Evolutionary conservation across 352 stramenopile species (phyloP), one percentile per base, ranked within the genome.

Genomic region (Pythium volutum): DNA sequence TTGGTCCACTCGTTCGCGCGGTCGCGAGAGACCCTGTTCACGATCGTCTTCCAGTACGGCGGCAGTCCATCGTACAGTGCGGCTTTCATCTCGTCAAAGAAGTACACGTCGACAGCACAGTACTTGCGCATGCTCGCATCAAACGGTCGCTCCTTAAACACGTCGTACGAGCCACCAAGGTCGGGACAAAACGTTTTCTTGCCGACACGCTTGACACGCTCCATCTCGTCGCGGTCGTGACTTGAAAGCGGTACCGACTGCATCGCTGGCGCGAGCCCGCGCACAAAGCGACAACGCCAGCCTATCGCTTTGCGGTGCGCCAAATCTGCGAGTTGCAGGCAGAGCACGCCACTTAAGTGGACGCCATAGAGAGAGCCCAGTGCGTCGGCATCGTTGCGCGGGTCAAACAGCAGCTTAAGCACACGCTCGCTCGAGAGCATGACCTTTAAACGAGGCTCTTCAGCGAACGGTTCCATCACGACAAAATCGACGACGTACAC

Each of bases 401-500:
- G 47, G n/a, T 55, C 47, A 26, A 55, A 55, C 3, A 55, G 29
- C 23, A 55, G 15, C 27, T 55, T 55, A 15, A 55, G 47, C 15
- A 55, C 26, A 16, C 9, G n/a, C 2, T 16, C 12, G n/a, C 25
- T 41, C 31, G 26, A 18, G 22, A 55, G 47, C 18, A 55, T 25
- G 15, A 5, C 5, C 29, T 34, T 39, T 11, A 55, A 55, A 18
- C 47, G 47, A n/a, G 15, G 25, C 11, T 55, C 47, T 26, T 36
- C 31, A 20, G 8, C 47, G 31, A 55, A 55, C 25, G 47, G 47
- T 7, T 55, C 31, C 47, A 55, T 55, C 25, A 7, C 16, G 14
- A 55, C 47, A 38, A 55, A 55, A 15, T 55, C 47, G 8, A 55
- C 47, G 12, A 55, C 25, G 25, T 55, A 55, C n/a, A 55, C 47